Conservation (phyloP, 306 rosid genomes). For the Quercus variabilis region DNA sequence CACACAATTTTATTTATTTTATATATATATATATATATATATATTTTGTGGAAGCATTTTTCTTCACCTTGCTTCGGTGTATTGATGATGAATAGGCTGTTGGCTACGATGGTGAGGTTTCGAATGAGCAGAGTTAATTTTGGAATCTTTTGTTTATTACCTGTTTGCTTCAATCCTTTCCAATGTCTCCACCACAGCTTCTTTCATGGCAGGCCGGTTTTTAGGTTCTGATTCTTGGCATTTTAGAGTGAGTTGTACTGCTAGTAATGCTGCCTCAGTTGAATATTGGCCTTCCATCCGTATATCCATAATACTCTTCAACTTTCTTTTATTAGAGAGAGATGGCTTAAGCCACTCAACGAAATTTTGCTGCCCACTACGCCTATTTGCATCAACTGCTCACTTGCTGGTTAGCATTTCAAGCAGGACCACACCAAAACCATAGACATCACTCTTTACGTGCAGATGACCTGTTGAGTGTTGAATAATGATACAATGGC, state of each 20-base stretch:
- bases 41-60: neutral
- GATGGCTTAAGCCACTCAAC: conserved; percentile 72
- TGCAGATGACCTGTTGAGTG: conserved; percentile 70
- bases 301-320: conserved; percentile 51
- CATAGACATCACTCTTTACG: conserved; percentile 88
- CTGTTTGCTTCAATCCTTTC: conserved; percentile 48
- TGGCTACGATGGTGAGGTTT: neutral
- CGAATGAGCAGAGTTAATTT: neutral
- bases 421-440: conserved; percentile 84
- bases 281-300: conserved; percentile 70
- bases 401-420: conserved; percentile 70
- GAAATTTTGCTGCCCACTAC: conserved; percentile 44
- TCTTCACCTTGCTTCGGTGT: neutral
- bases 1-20: too few relatives aligned
- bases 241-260: conserved; percentile 52
- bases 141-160: conserved; percentile 24
- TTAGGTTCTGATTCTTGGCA: conserved; percentile 58
- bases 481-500: neutral
- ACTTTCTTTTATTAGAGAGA: conserved; percentile 39
- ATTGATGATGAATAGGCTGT: neutral
- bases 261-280: conserved; percentile 43
- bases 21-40: too few relatives aligned
- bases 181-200: conserved; percentile 51
- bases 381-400: conserved; percentile 51
- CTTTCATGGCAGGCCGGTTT: conserved; percentile 75